A percentile compares a stretch with the other conserved stretches of the same genome.
These are phyloP conservation scores for Saccharomycopsis oosterbeekiorum DNA, from an alignment of 805 yeast species.

Conservation along the genomic window DNA sequence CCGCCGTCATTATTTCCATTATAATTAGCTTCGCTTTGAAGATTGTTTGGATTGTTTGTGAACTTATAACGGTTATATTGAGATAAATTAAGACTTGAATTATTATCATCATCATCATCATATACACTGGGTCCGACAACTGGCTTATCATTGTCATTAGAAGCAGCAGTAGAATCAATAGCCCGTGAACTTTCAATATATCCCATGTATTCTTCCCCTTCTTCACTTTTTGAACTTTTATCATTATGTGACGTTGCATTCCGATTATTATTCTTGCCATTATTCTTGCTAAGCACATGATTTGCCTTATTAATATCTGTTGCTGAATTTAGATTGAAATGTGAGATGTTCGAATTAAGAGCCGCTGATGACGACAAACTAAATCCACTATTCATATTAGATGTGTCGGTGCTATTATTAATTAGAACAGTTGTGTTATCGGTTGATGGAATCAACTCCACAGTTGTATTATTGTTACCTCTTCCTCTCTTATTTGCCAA, in stretches of 20 bases:
- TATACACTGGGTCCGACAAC: not conserved
- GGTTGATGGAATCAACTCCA: not conserved
- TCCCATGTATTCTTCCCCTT: constrained; percentile 9
- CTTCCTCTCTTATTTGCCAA: not conserved
- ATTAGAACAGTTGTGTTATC: not conserved
- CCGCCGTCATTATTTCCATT: not conserved
- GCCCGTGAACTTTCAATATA: constrained; percentile 12
- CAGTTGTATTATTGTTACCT: not conserved
- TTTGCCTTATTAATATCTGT: not conserved
- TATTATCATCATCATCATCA: not conserved
- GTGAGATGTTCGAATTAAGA: not conserved
- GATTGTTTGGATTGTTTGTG: not conserved
- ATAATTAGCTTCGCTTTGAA: not conserved
- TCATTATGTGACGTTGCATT: not conserved
- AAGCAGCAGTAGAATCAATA: not conserved
- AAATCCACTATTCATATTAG: not conserved
- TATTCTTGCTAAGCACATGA: not conserved
- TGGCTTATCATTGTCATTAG: not conserved
- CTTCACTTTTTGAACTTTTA: not conserved
- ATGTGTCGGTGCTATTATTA: not conserved
- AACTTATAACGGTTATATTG: not conserved
- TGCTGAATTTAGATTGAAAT: not conserved
- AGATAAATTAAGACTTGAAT: not conserved
- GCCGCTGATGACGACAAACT: not conserved
- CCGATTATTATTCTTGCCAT: not conserved